These are phyloP conservation scores for Ustilago crameri DNA, from an alignment of 1,284 basidiomycete genomes.

Conservation along the genomic window DNA sequence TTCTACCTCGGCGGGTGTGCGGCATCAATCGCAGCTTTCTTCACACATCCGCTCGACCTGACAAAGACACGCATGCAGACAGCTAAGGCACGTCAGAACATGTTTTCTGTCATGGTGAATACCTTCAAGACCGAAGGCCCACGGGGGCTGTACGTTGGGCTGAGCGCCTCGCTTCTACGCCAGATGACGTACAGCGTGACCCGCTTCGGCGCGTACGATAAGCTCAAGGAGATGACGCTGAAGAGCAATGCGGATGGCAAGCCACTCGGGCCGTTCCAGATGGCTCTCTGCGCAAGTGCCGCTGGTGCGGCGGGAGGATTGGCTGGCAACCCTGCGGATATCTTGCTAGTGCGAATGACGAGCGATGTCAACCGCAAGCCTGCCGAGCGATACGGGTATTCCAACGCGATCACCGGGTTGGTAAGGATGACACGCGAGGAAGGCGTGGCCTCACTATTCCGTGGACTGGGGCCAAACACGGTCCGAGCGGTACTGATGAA, in stretches of 20 bases:
- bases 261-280: constrained; percentile 45
- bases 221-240: constrained; percentile 52
- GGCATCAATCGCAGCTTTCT: constrained; percentile 63
- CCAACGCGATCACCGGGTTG: constrained; percentile 70
- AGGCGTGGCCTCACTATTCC: constrained; percentile 69
- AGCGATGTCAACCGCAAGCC: constrained; percentile 67
- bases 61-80: constrained; percentile 69
- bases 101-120: constrained; percentile 45
- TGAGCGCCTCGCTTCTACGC: constrained; percentile 59
- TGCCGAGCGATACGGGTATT: constrained; percentile 61
- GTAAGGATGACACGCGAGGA: constrained; percentile 70
- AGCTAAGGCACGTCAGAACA: constrained; percentile 50
- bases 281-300: constrained; percentile 59
- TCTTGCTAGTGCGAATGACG: constrained; percentile 70
- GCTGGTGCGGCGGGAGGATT: constrained; percentile 63
- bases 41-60: constrained; percentile 68
- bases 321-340: constrained; percentile 71
- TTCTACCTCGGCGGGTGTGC: constrained; percentile 66
- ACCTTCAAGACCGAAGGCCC: constrained; percentile 55
- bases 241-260: constrained; percentile 23
- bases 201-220: constrained; percentile 65
- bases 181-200: constrained; percentile 67
- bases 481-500: constrained; percentile 73
- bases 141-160: constrained; percentile 62
- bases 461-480: constrained; percentile 71